phyloP scores from a whole-genome alignment of 768 basidiomycete species.

The Tricholoma terreum region DNA sequence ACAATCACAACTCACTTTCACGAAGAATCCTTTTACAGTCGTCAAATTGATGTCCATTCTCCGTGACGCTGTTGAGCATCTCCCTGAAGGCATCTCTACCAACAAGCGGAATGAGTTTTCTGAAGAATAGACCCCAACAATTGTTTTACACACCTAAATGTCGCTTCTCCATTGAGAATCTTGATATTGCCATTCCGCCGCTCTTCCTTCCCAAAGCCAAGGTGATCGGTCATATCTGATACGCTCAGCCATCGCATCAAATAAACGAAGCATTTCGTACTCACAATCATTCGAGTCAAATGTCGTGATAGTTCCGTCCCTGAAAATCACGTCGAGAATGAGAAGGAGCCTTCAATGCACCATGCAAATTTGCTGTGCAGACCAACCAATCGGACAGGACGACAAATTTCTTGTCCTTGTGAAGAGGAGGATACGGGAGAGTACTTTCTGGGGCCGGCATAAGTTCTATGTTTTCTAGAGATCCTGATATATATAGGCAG shows the following conservation, averaged over 20 bases:
- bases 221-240: conserved; percentile 83
- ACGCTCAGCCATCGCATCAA: no score
- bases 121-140: no score
- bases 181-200: conserved; percentile 72
- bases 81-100: conserved; percentile 80
- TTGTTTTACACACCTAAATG: conserved; percentile 71
- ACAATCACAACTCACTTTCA: conserved; percentile 55
- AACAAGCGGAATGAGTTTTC: background rate
- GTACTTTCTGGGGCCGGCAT: conserved; percentile 51
- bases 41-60: conserved; percentile 77
- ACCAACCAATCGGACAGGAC: conserved; percentile 89
- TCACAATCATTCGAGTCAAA: conserved; percentile 91
- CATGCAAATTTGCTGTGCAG: conserved; percentile 5
- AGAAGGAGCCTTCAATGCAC: background rate
- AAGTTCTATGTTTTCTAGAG: background rate
- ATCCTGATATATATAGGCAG: no score
- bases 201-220: conserved; percentile 78
- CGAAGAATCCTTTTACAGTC: conserved; percentile 76
- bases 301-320: conserved; percentile 93
- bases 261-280: conserved; percentile 17
- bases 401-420: conserved; percentile 78
- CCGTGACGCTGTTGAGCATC: conserved; percentile 79
- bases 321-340: conserved; percentile 23
- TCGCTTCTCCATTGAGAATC: conserved; percentile 61
- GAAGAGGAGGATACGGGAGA: conserved; percentile 77